Evolutionary conservation across 495 filamentous ascomycete genomes (phyloP), one percentile per base, ranked within the genome.

Genomic region (Pyronema domesticum): DNA sequence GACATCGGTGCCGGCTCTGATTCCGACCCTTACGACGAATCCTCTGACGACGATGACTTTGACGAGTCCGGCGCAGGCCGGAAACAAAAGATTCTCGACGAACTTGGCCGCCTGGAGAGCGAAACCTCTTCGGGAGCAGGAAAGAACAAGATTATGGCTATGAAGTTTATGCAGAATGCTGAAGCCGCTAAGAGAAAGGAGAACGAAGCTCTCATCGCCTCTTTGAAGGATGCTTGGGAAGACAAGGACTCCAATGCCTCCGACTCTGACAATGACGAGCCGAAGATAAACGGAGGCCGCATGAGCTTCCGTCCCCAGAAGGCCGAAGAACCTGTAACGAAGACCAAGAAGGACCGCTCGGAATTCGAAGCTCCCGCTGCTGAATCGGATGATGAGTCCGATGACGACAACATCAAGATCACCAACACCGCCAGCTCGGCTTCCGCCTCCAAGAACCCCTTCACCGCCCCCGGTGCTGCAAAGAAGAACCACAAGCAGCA

Each of bases 101-200:
- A 81, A 46, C 69, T 89, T 6, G 71, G 81, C 42, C 69, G 68
- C 2, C 58, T 73, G 1, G 74, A 68, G 3, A 15, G 75, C 73
- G 69, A 52, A 69, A 70, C 33, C 6, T 13, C 11, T 11, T 11
- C 14, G 15, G 47, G 17, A 8, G 36, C 45, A 10, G 42, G 15
- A 1, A 30, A 30, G 23, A 46, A 18, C 14, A 72, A 63, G 45
- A 70, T 94, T 7, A 73, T 78, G 59, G 73, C 74, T 30, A 83
- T 94, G 83, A 82, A 83, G 60, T 98, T 96, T 63, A 98, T 98
- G 91, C 78, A 80, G 58, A 85, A 80, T 42, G 88, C 86, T 10
- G 87, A 95, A 57, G 83, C 80, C 9, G 71, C 77, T 39, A 76
- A 76, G 58, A 88, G 80, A 63, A 78, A 79, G 51, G 73, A 79